Conservation (phyloP, 2,329 filamentous ascomycete species). For the Penicillium concentricum region DNA sequence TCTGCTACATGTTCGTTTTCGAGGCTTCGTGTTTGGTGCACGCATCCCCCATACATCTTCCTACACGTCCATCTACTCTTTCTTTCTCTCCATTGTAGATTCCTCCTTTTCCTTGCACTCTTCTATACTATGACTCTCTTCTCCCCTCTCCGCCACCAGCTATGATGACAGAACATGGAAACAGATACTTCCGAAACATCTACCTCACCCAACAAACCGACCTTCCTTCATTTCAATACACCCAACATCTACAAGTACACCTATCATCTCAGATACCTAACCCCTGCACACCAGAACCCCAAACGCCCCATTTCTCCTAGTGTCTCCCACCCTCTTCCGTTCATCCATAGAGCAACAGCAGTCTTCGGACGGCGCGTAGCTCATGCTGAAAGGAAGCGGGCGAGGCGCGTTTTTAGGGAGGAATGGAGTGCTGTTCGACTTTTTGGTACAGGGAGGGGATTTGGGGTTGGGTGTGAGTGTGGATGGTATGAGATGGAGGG, state of each 20-base stretch:
- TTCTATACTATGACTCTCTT: background rate
- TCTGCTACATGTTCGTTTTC: background rate
- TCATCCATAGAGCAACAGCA: conserved; percentile 21
- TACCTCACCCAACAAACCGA: background rate
- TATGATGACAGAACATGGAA: conserved; percentile 42
- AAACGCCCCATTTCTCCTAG: conserved; percentile 1
- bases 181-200: conserved; percentile 45
- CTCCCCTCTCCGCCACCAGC: conserved; percentile 20
- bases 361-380: conserved; percentile 22
- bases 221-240: background rate
- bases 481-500: background rate
- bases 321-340: conserved; percentile 4
- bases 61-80: background rate
- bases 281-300: background rate
- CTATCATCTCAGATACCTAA: background rate
- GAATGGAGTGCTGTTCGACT: background rate
- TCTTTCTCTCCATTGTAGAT: background rate
- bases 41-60: background rate
- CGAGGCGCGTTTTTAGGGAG: background rate
- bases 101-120: background rate
- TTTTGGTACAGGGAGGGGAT: background rate
- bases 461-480: background rate
- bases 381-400: conserved; percentile 1
- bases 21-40: background rate
- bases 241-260: background rate